Conservation (phyloP, 805 yeast species). For the Hanseniaspora lachancei region DNA sequence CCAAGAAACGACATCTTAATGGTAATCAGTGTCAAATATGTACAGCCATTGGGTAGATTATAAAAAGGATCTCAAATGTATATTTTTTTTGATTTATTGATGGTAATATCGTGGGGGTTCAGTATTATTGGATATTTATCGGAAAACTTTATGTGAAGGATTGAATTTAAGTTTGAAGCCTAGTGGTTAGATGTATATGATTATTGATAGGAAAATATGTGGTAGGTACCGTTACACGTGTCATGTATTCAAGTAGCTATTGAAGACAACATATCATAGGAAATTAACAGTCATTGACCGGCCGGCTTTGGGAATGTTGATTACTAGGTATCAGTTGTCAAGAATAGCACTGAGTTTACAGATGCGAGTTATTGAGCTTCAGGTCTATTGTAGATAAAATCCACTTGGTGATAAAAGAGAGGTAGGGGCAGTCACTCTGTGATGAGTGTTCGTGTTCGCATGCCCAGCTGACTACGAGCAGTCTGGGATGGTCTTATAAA, state of each 20-base stretch:
- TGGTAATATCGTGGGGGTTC: background rate
- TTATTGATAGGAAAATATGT: background rate
- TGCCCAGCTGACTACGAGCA: background rate
- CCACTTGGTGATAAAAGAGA: background rate
- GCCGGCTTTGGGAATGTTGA: slow-evolving; percentile 1
- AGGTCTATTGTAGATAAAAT: background rate
- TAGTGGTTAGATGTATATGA: background rate
- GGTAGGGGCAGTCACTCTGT: background rate
- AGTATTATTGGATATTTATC: background rate
- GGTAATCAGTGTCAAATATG: background rate
- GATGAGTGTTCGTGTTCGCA: background rate
- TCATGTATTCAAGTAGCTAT: background rate
- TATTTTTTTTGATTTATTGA: background rate
- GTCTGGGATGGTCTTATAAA: background rate
- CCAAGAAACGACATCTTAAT: background rate
- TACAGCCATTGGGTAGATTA: background rate
- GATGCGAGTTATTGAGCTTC: background rate
- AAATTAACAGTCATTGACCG: background rate
- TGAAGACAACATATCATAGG: background rate
- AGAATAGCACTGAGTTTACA: background rate
- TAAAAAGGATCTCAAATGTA: background rate
- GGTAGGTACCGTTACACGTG: background rate
- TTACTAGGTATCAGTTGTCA: background rate
- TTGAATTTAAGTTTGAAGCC: background rate
- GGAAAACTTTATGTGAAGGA: background rate